phyloP scores from a whole-genome alignment of 345 rosid species.

The Leavenworthia alabamica region DNA sequence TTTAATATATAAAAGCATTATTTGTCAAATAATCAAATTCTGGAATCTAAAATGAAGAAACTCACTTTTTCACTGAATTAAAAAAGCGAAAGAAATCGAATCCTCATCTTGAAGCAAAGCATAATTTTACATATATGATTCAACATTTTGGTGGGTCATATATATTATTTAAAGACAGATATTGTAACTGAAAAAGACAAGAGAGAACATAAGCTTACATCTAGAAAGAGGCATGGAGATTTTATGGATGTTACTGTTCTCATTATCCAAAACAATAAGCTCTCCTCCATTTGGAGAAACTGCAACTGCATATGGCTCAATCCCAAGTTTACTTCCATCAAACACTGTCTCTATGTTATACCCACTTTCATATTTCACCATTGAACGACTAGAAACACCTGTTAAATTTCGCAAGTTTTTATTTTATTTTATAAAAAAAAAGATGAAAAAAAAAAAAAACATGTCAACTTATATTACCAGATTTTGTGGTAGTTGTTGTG shows the following conservation, averaged over 20 bases:
- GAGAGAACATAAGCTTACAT: conserved; percentile 45
- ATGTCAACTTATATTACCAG: conserved; percentile 59
- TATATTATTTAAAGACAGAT: neutral
- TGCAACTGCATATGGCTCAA: conserved; percentile 71
- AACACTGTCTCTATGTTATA: conserved; percentile 92
- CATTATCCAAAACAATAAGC: conserved; percentile 78
- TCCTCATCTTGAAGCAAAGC: conserved; percentile 39
- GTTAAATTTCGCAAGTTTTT: neutral
- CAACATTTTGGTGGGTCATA: conserved; percentile 21
- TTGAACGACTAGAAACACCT: conserved; percentile 77
- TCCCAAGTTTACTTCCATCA: conserved; percentile 92
- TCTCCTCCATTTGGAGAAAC: conserved; percentile 65
- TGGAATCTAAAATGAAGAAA: conserved; percentile 36
- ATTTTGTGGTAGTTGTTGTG: conserved; percentile 47
- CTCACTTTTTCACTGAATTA: conserved; percentile 26
- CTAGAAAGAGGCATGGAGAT: conserved; percentile 71
- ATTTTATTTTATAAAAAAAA: neutral
- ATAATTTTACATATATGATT: conserved; percentile 3
- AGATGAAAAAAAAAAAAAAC: too few species aligned
- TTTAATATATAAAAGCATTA: neutral
- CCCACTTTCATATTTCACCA: conserved; percentile 94
- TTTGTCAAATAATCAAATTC: neutral
- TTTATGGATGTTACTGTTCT: conserved; percentile 82
- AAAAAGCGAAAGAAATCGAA: conserved; percentile 8
- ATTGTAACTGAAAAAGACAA: neutral